These are phyloP conservation scores for Nidularia sp. DNA, from an alignment of 768 basidiomycete genomes.

Conservation along the genomic window DNA sequence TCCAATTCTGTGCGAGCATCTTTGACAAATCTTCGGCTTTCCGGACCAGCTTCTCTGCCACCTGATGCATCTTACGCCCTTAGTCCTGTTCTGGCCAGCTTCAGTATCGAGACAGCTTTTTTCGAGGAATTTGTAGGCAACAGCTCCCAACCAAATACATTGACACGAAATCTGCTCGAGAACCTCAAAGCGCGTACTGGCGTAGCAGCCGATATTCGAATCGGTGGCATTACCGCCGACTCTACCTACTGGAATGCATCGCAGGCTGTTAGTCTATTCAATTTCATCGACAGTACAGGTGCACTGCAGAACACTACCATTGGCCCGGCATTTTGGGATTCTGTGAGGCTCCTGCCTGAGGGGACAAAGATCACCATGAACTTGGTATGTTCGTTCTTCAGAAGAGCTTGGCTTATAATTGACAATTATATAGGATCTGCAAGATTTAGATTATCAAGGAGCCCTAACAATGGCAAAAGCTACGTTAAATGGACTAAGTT, in stretches of 20 bases:
- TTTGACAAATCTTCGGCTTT: constrained; percentile 24
- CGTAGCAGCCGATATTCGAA: constrained; percentile 40
- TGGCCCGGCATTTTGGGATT: constrained; percentile 46
- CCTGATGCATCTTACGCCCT: constrained; percentile 37
- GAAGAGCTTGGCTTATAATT: background rate
- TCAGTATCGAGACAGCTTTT: constrained; percentile 53
- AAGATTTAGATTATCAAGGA: constrained; percentile 36
- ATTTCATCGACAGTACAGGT: constrained; percentile 38
- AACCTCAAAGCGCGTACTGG: constrained; percentile 42
- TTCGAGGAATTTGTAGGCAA: constrained; percentile 50
- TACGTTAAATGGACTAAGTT: constrained; percentile 28
- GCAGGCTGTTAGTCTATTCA: constrained; percentile 33
- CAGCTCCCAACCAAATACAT: constrained; percentile 31
- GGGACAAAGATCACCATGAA: constrained; percentile 45
- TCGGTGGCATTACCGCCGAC: constrained; percentile 53
- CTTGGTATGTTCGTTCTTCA: constrained; percentile 23
- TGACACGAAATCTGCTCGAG: constrained; percentile 39
- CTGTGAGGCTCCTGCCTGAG: constrained; percentile 37
- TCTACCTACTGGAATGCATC: constrained; percentile 45
- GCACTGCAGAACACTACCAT: constrained; percentile 47
- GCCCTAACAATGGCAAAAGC: constrained; percentile 39
- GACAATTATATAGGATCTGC: constrained; percentile 32
- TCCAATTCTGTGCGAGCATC: background rate
- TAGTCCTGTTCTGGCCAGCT: constrained; percentile 42
- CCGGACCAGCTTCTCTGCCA: constrained; percentile 38